phyloP scores from a whole-genome alignment of 129 eudicot genomes.

The Lonicera japonica region DNA sequence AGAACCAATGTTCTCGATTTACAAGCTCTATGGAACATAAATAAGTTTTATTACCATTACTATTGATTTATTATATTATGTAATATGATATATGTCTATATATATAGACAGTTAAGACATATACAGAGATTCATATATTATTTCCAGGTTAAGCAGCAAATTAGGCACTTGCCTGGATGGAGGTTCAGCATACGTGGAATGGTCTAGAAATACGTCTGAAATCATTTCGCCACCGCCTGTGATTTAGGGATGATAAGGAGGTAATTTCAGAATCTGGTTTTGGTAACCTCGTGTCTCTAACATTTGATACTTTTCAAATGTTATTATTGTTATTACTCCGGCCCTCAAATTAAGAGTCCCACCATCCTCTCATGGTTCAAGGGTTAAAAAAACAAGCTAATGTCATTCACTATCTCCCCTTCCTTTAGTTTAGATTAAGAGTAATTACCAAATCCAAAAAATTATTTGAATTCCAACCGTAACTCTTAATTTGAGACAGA shows the following conservation, averaged over 20 bases:
- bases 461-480: too few species aligned
- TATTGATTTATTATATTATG: neutral
- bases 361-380: too few species aligned
- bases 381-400: too few species aligned
- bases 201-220: conserved; percentile 82
- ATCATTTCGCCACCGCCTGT: conserved; percentile 99
- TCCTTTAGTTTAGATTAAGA: too few species aligned
- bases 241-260: neutral
- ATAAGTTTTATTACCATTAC: neutral
- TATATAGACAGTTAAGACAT: neutral
- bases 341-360: too few species aligned
- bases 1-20: neutral
- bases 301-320: neutral
- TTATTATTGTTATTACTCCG: too few species aligned
- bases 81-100: neutral
- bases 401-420: too few species aligned
- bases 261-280: neutral
- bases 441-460: too few species aligned
- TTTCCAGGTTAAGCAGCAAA: neutral
- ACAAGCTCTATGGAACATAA: neutral
- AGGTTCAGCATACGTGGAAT: conserved; percentile 95
- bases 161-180: conserved; percentile 72
- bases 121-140: neutral
- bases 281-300: neutral
- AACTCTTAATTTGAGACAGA: too few species aligned